phyloP scores from a whole-genome alignment of 495 filamentous ascomycete species.

The Parathielavia appendiculata region DNA sequence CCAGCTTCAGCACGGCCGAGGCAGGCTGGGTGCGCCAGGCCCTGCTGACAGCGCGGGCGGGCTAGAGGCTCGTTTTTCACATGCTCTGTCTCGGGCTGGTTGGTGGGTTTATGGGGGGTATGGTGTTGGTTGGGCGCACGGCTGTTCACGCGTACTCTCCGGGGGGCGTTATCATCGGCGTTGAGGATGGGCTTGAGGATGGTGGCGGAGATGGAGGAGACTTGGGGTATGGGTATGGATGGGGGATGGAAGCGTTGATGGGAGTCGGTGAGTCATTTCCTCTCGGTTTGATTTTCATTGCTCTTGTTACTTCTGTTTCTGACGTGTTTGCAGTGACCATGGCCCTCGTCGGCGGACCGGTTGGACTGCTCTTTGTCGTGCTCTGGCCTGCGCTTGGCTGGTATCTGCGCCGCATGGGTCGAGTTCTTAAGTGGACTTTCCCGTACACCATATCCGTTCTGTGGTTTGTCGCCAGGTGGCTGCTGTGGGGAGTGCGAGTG shows the following conservation, averaged over 20 bases:
- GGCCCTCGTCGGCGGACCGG: neutral
- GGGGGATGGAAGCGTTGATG: neutral
- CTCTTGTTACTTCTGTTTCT: neutral
- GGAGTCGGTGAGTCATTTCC: neutral
- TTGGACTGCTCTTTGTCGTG: neutral
- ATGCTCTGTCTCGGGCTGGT: neutral
- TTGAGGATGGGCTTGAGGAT: neutral
- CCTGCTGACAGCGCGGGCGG: neutral
- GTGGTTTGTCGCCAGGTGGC: neutral
- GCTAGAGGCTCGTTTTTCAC: constrained; percentile 14
- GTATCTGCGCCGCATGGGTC: neutral
- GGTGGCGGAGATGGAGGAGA: neutral
- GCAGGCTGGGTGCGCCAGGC: too few relatives aligned
- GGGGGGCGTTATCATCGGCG: neutral
- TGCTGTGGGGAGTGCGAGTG: neutral
- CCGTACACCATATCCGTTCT: neutral
- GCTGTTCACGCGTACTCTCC: neutral
- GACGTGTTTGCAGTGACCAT: neutral
- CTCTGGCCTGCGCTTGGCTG: constrained; percentile 1
- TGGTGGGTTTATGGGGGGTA: neutral
- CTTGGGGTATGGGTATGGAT: neutral
- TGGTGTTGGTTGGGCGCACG: neutral
- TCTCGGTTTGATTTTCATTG: neutral
- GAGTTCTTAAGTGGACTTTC: neutral
- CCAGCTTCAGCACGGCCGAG: neutral